Evolutionary conservation across 139 green algal species (phyloP), one percentile per base, ranked within the genome.

Genomic region (Chlamydomonas sp.): DNA sequence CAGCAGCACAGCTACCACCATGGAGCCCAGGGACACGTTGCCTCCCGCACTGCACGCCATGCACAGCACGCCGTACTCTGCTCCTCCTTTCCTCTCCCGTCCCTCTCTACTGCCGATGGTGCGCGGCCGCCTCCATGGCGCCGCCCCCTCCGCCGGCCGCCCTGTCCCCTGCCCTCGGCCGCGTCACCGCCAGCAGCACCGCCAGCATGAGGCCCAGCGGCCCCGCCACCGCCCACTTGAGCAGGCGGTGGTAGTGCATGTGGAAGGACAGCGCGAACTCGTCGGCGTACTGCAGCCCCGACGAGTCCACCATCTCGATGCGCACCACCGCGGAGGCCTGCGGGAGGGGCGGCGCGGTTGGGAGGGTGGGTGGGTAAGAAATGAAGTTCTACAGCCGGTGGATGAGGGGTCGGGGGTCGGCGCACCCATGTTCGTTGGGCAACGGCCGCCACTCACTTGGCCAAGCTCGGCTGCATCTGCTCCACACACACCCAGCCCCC

Each of bases 251-350:
- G 91, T 96, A 98, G 91, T 98, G 94, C 78, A 99, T 94, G 93
- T 99, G 97, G 93, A 99, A 99, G 80, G 94, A 97, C 57, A 99
- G 88, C 60, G 91, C 81, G 89, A 99, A 99, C 78, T 96, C 93
- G 87, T 99, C 97, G 2, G 80, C 69, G 80, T 96, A 98, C 16
- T 89, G 61, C 62, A 96, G 78, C 20, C 90, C 82, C 78, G 92
- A 79, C 63, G 90, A 88, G 85, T 98, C 96, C 59, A 80, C 63
- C 73, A 99, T 94, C 83, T 97, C 94, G 14, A 97, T 17, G 14
- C 81, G 90, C 15, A 98, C 86, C 2, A 92, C 93, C 14, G 94
- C 94, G 2, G 96, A 96, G 57, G 94, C 61, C 85, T 88, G 64
- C 0, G 18, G 69, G 2, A 57, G 67, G 68, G 31, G 79, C 1